These are phyloP conservation scores for Paracoccidioides brasiliensis DNA, from an alignment of 2,329 filamentous ascomycete species.

Conservation along the genomic window DNA sequence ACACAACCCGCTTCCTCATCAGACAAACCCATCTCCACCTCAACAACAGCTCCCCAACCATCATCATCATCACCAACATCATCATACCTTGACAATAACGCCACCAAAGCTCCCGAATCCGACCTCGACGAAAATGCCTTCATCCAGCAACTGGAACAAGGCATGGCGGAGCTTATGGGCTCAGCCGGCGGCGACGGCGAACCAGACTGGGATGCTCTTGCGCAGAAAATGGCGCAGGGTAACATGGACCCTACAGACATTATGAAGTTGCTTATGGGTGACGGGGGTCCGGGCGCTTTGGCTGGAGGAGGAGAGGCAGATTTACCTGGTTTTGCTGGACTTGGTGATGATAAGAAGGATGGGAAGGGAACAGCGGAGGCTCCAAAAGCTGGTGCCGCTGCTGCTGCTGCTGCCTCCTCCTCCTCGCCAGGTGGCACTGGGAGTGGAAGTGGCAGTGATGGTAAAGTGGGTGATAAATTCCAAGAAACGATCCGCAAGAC, in stretches of 20 bases:
- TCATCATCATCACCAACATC: constrained; percentile 10
- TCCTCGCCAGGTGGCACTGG: too few species aligned
- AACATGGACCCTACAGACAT: constrained; percentile 18
- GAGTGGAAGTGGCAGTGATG: constrained; percentile 5
- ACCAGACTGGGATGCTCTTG: constrained; percentile 19
- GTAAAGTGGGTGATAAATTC: constrained; percentile 52
- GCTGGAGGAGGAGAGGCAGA: constrained; percentile 1
- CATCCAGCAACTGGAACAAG: constrained; percentile 70
- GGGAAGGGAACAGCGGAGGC: constrained; percentile 14
- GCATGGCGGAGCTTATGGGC: constrained; percentile 70
- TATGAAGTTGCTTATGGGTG: constrained; percentile 20
- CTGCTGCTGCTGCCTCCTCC: constrained; percentile 13
- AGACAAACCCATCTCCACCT: constrained; percentile 17
- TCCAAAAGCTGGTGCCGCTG: constrained; percentile 13
- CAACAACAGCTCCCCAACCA: constrained; percentile 14
- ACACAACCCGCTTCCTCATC: constrained; percentile 16
- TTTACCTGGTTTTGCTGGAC: constrained; percentile 5
- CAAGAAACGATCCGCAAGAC: constrained; percentile 86
- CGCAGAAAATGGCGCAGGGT: constrained; percentile 19
- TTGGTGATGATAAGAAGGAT: constrained; percentile 12
- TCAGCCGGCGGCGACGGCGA: constrained; percentile 55
- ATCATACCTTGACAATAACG: constrained; percentile 12
- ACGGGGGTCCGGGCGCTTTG: constrained; percentile 12
- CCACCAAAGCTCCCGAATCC: constrained; percentile 10
- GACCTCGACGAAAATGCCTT: constrained; percentile 42